Evolutionary conservation across 2,329 filamentous ascomycete genomes (phyloP).

Genomic region (Sporothrix euskadiensis): DNA sequence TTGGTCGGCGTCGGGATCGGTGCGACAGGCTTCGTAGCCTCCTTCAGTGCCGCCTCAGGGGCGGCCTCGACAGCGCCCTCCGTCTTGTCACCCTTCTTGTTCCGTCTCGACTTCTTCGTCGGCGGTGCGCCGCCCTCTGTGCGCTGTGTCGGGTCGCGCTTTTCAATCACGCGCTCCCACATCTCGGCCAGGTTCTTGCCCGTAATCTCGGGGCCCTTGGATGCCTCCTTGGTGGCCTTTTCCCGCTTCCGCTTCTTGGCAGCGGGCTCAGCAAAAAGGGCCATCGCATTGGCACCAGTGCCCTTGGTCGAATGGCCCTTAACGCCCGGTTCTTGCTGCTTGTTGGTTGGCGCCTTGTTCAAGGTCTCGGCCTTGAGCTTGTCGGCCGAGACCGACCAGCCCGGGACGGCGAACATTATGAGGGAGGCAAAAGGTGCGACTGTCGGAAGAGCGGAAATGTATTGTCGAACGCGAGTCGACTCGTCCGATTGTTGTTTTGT

Average conservation of each 20-base stretch:
- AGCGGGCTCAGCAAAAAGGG: slow-evolving; percentile 10
- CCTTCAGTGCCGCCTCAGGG: neutral
- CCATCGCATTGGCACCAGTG: slow-evolving; percentile 28
- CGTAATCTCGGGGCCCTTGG: slow-evolving; percentile 51
- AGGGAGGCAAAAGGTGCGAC: neutral
- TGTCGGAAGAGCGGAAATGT: neutral
- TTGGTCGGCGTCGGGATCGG: neutral
- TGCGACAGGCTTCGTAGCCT: neutral
- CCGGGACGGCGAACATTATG: slow-evolving; percentile 86
- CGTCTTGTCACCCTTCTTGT: slow-evolving; percentile 34
- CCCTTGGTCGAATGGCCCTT: slow-evolving; percentile 44
- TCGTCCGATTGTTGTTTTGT: neutral
- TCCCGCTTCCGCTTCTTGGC: slow-evolving; percentile 60
- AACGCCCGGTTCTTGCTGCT: slow-evolving; percentile 20
- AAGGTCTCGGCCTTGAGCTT: slow-evolving; percentile 68
- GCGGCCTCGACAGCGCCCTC: neutral
- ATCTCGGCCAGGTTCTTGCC: slow-evolving; percentile 72
- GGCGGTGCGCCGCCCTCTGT: neutral
- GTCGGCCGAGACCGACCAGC: slow-evolving; percentile 80
- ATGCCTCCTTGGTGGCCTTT: neutral
- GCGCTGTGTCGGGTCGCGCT: slow-evolving; percentile 47
- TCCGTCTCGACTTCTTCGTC: slow-evolving; percentile 32
- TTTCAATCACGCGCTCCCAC: slow-evolving; percentile 78
- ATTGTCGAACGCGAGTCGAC: neutral
- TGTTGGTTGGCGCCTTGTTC: slow-evolving; percentile 35